Evolutionary conservation across 805 yeast species (phyloP), one percentile per base, ranked within the genome.

Genomic region (Hemisphaericaspora nanyangensis): DNA sequence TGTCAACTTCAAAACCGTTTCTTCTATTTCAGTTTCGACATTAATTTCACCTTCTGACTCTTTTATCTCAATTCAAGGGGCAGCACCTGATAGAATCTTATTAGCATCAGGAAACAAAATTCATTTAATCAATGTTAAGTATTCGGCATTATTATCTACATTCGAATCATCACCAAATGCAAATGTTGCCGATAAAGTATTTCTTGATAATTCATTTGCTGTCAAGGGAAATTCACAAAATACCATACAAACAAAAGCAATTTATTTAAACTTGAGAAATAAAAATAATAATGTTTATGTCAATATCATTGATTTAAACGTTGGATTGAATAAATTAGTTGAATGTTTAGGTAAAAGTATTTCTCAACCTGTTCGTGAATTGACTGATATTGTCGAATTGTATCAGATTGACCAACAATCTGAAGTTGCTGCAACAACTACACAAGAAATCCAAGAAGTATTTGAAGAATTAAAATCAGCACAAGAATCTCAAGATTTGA

Each of bases 301-400:
- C 39, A 68, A 72, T 44, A 58, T 73, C 39, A 56, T 74, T 39
- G 67, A 70, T 35, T 58, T 82, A 28, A 77, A 81, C 43, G 77
- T 80, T 26, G 95, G 93, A 5, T 61, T 76, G 27, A 85, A 86
- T 50, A 76, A 75, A 36, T 66, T 86, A 42, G 74, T 77, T 43
- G 89, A 85, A 49, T 77, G 85, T 10, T 55, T 86, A 20, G 90
- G 90, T 19, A 83, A 79, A 51, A 76, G 82, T 28, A 64, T 79
- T 31, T 20, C 31, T 7, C 8, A 19, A 30, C 18, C 18, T 12
- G 32, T 30, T 4, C 13, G 26, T 8, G 27, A 32, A n/a, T 36
- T 40, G 8, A 31, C 35, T 19, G 22, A 36, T 17, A 15, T 40
- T 11, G 17, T 31, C 50, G 70, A 48, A 53, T 45, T 37, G 65